Evolutionary conservation across 331 rosid species (phyloP).

Genomic region (Saraca asoca): DNA sequence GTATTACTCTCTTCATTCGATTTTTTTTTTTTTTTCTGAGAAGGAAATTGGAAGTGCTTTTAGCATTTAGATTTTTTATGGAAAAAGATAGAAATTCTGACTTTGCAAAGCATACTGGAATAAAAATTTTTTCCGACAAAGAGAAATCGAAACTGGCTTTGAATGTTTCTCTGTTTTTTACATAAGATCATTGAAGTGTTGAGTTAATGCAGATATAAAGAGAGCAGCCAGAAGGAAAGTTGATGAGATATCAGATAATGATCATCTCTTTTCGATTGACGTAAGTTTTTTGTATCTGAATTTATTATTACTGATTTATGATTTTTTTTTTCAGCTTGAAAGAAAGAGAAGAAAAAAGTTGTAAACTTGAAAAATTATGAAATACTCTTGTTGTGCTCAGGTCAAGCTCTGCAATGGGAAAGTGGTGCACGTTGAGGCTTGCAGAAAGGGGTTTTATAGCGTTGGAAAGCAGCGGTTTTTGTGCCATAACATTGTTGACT

Average conservation of each 20-base stretch:
- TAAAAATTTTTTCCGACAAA: no score
- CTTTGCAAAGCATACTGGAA: no score
- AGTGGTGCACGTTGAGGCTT: slow-evolving; percentile 85
- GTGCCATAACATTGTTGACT: slow-evolving; percentile 84
- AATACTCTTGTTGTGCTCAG: slow-evolving; percentile 39
- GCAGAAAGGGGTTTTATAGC: slow-evolving; percentile 82
- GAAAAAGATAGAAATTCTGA: no score
- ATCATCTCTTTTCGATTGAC: slow-evolving; percentile 79
- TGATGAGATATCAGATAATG: slow-evolving; percentile 66
- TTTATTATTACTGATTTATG: neutral
- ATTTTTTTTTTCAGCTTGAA: neutral
- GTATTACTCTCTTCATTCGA: slow-evolving; percentile 33
- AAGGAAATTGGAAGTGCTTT: no score
- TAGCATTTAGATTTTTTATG: no score
- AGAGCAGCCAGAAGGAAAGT: slow-evolving; percentile 56
- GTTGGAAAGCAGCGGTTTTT: slow-evolving; percentile 82
- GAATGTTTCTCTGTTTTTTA: no score
- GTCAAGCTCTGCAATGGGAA: slow-evolving; percentile 93
- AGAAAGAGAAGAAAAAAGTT: neutral
- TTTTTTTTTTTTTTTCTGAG: neutral
- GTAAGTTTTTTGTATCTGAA: slow-evolving; percentile 44
- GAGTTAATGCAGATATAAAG: slow-evolving; percentile 63
- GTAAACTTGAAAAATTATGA: neutral
- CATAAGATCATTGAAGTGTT: slow-evolving; percentile 9
- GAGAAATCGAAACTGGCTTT: no score